These are phyloP conservation scores for Endothia cerciana DNA, from an alignment of 2,329 filamentous ascomycete genomes.

Conservation along the genomic window DNA sequence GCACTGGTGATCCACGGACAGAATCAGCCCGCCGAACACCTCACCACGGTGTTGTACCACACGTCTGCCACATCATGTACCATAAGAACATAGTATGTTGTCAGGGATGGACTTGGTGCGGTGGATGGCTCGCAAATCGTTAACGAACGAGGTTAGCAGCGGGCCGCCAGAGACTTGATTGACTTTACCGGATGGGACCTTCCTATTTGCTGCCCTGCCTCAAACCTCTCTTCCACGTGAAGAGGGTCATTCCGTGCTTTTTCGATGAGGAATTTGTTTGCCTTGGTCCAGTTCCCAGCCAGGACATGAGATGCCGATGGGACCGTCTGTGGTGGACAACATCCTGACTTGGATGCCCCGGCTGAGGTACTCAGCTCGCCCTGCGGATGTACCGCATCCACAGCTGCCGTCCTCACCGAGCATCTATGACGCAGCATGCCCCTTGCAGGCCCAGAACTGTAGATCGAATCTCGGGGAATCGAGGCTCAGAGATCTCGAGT, in stretches of 20 bases:
- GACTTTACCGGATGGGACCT: background rate
- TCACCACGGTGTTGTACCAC: background rate
- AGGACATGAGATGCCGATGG: background rate
- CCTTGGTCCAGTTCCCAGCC: background rate
- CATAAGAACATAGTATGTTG: background rate
- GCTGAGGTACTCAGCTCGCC: background rate
- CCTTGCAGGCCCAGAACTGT: background rate
- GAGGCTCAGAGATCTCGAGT: background rate
- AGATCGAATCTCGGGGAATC: background rate
- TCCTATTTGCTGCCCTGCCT: background rate
- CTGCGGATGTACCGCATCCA: background rate
- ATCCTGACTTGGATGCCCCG: background rate
- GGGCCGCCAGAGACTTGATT: background rate
- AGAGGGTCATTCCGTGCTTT: background rate
- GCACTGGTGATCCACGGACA: background rate
- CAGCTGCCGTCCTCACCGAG: background rate
- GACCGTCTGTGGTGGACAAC: background rate
- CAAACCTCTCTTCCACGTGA: background rate
- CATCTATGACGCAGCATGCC: background rate
- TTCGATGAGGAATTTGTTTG: too few species aligned
- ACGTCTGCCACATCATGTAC: conserved; percentile 1
- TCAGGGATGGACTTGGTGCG: background rate
- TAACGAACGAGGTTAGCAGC: background rate
- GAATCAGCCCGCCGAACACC: background rate
- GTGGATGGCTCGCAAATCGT: background rate